A percentile compares a stretch with the other conserved stretches of the same genome.
Evolutionary conservation across 306 rosid species (phyloP).

Genomic region (Prunus padus): DNA sequence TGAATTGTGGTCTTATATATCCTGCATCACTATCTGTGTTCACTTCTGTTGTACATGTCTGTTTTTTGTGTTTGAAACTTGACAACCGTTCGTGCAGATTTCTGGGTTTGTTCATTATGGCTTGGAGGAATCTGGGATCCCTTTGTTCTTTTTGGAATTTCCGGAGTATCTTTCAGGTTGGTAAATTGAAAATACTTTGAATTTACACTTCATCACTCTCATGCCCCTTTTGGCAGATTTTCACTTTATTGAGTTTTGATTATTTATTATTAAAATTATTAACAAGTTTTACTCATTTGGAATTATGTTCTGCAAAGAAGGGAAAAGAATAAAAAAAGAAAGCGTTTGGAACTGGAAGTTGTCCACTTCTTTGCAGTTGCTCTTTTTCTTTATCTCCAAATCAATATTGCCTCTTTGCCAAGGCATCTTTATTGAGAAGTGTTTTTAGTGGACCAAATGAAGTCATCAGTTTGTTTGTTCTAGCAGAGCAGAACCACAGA

Average conservation of each 20-base stretch:
- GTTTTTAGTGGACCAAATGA: not conserved
- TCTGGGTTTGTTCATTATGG: constrained; percentile 29
- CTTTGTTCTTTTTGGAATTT: constrained; percentile 17
- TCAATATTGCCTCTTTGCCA: not conserved
- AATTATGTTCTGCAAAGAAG: not conserved
- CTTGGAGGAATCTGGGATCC: constrained; percentile 29
- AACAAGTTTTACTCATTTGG: not conserved
- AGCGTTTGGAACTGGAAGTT: too few relatives aligned
- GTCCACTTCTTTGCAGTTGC: too few relatives aligned
- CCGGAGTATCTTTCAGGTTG: constrained; percentile 34
- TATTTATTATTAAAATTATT: not conserved
- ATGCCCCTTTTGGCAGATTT: not conserved
- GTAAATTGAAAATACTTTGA: not conserved
- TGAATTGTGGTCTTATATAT: not conserved
- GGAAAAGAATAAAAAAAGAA: too few relatives aligned
- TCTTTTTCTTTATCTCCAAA: not conserved
- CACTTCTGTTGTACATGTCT: not conserved
- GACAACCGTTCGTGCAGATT: not conserved
- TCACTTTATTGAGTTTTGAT: not conserved
- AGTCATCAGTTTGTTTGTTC: not conserved
- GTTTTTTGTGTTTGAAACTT: not conserved
- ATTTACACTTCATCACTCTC: not conserved
- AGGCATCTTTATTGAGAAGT: not conserved
- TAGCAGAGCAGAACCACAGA: constrained; percentile 34
- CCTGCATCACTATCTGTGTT: not conserved